Evolutionary conservation across 2,329 filamentous ascomycete species (phyloP).

Genomic region (Botryotinia narcissicola): DNA sequence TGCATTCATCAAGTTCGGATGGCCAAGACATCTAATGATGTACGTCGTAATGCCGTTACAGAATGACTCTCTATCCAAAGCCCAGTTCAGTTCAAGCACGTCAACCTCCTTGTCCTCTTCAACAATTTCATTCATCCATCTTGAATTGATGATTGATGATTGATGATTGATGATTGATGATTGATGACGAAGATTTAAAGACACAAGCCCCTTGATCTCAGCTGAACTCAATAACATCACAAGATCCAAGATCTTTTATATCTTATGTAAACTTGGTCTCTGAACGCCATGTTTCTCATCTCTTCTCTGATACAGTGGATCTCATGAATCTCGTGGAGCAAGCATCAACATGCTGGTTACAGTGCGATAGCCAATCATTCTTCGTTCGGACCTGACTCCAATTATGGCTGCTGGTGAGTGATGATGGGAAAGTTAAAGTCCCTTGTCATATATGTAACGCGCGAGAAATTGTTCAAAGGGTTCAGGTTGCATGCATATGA

Average conservation of each 20-base stretch:
- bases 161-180: background rate
- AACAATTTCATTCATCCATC: background rate
- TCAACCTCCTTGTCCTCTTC: background rate
- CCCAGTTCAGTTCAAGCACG: background rate
- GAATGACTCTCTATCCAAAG: background rate
- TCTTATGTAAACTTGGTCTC: background rate
- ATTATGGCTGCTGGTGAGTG: background rate
- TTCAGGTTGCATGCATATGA: background rate
- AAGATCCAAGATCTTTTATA: background rate
- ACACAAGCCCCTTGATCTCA: background rate
- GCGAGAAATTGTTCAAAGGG: background rate
- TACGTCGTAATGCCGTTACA: background rate
- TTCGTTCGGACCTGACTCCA: constrained; percentile 15
- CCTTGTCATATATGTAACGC: constrained; percentile 17
- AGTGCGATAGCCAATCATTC: constrained; percentile 10
- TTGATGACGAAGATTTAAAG: background rate
- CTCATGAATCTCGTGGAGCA: constrained; percentile 13
- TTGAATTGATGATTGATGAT: background rate
- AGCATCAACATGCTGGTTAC: background rate
- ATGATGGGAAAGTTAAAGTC: background rate
- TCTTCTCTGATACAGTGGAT: constrained; percentile 8
- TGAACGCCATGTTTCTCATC: constrained; percentile 6
- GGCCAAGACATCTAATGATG: constrained; percentile 2
- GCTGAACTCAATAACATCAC: constrained; percentile 1
- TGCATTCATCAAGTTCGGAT: constrained; percentile 1